A percentile compares a stretch with the other conserved stretches of the same genome.
These are phyloP conservation scores for Xylaria acuta DNA, from an alignment of 495 filamentous ascomycete genomes.

Conservation along the genomic window DNA sequence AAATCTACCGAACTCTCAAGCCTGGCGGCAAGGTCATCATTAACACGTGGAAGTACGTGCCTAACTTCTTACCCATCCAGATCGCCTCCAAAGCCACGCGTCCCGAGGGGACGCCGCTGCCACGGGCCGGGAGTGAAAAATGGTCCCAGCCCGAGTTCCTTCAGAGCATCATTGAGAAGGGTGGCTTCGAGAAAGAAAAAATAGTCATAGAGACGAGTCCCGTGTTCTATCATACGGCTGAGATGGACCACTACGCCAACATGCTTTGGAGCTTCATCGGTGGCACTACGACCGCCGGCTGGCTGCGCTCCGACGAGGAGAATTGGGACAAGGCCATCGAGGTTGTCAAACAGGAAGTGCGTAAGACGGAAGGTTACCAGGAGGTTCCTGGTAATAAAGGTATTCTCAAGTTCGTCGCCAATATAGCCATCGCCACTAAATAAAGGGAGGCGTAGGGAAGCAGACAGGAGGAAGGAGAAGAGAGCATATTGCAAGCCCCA, in stretches of 20 bases:
- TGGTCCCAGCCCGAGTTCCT: constrained; percentile 22
- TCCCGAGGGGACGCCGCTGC: constrained; percentile 14
- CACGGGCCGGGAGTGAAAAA: constrained; percentile 22
- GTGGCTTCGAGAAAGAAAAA: constrained; percentile 27
- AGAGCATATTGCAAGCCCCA: no score
- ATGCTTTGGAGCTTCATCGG: constrained; percentile 33
- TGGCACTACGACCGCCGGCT: constrained; percentile 23
- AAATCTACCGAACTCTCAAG: constrained; percentile 32
- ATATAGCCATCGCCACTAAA: neutral
- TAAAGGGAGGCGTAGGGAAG: neutral
- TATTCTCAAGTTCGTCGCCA: neutral
- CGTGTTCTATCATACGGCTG: constrained; percentile 3
- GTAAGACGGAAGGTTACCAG: constrained; percentile 29
- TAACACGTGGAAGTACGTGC: constrained; percentile 26
- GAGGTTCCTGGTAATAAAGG: neutral
- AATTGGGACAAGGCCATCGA: constrained; percentile 32
- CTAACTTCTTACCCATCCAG: constrained; percentile 15
- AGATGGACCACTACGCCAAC: constrained; percentile 23
- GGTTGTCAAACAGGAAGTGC: constrained; percentile 28
- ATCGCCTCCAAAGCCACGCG: constrained; percentile 25
- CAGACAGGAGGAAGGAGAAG: neutral
- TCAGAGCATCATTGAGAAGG: constrained; percentile 21
- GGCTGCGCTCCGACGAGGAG: constrained; percentile 31
- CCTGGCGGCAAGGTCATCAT: constrained; percentile 28
- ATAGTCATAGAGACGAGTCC: constrained; percentile 4